These are phyloP conservation scores for Theobroma grandiflorum DNA, from an alignment of 441 rosid species.

Conservation along the genomic window DNA sequence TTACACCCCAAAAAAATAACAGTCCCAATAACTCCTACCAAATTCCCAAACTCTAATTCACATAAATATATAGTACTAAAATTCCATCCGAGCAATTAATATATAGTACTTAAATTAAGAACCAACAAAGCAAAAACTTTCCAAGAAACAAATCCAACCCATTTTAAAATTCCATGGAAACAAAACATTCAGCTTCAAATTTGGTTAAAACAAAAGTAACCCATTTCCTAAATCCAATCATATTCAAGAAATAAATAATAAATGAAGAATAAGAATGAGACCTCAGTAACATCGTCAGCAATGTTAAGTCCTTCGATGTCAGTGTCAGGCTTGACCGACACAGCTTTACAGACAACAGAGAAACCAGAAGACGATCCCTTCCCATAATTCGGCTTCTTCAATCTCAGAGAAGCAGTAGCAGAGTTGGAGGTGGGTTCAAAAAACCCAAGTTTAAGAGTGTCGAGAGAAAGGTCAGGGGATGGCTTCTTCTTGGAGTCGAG, in stretches of 20 bases:
- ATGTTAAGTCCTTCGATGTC: slow-evolving; percentile 79
- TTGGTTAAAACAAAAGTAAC: slow-evolving; percentile 13
- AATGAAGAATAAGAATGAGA: slow-evolving; percentile 14
- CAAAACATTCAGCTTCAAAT: not conserved
- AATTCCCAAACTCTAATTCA: slow-evolving; percentile 3
- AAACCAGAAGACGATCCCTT: slow-evolving; percentile 35
- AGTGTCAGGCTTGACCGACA: slow-evolving; percentile 64
- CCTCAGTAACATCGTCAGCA: slow-evolving; percentile 95
- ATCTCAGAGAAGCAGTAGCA: slow-evolving; percentile 31
- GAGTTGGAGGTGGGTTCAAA: slow-evolving; percentile 33
- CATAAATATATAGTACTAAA: not conserved
- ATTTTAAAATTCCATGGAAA: slow-evolving; percentile 5
- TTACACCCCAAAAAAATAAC: not conserved
- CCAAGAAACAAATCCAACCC: not conserved
- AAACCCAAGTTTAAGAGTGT: slow-evolving; percentile 33
- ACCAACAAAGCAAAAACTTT: not conserved
- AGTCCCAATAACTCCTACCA: not conserved
- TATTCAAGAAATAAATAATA: not conserved
- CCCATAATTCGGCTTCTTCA: slow-evolving; percentile 39
- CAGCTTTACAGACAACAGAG: slow-evolving; percentile 78
- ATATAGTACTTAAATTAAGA: slow-evolving; percentile 5
- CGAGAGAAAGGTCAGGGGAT: slow-evolving; percentile 34
- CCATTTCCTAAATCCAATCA: not conserved
- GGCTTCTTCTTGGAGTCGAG: slow-evolving; percentile 39
- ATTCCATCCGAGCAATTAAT: not conserved